Conservation (phyloP, 2,329 filamentous ascomycete species). For the Aspergillus ustus region DNA sequence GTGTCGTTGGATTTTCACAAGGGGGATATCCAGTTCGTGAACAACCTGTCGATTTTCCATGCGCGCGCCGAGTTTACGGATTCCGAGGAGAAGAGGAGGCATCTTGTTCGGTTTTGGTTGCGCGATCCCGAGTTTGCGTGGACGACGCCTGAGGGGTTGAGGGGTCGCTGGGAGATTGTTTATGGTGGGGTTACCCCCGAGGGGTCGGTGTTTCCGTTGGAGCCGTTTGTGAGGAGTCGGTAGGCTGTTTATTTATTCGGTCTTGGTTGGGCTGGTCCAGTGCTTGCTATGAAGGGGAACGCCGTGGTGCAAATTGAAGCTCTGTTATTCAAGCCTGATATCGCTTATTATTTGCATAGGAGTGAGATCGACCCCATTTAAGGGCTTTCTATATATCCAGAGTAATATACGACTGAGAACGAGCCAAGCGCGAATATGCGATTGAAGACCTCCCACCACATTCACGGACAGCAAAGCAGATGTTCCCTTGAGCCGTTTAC, state of each 20-base stretch:
- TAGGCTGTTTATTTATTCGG: background rate
- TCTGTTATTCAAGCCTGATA: too few relatives aligned
- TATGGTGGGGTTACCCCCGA: constrained; percentile 47
- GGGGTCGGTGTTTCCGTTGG: constrained; percentile 49
- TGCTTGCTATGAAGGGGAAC: too few relatives aligned
- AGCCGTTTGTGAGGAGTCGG: constrained; percentile 27
- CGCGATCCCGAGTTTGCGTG: constrained; percentile 53
- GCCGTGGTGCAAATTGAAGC: too few relatives aligned
- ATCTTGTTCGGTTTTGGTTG: constrained; percentile 54
- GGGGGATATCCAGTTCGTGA: constrained; percentile 58
- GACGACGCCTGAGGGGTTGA: constrained; percentile 46
- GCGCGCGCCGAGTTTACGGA: constrained; percentile 54
- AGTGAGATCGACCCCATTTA: too few relatives aligned
- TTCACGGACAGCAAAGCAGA: too few relatives aligned
- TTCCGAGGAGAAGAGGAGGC: constrained; percentile 41
- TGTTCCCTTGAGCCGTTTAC: too few relatives aligned
- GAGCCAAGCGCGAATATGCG: too few relatives aligned
- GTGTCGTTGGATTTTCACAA: constrained; percentile 51
- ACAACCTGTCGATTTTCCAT: constrained; percentile 59
- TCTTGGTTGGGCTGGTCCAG: too few relatives aligned
- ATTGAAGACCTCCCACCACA: too few relatives aligned
- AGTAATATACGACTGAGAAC: too few relatives aligned
- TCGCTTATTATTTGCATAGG: too few relatives aligned
- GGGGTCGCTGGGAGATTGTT: constrained; percentile 46
- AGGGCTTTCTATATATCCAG: too few relatives aligned